These are phyloP conservation scores for Raffaelea deltoideospora DNA, from an alignment of 2,329 filamentous ascomycete genomes.

Conservation along the genomic window DNA sequence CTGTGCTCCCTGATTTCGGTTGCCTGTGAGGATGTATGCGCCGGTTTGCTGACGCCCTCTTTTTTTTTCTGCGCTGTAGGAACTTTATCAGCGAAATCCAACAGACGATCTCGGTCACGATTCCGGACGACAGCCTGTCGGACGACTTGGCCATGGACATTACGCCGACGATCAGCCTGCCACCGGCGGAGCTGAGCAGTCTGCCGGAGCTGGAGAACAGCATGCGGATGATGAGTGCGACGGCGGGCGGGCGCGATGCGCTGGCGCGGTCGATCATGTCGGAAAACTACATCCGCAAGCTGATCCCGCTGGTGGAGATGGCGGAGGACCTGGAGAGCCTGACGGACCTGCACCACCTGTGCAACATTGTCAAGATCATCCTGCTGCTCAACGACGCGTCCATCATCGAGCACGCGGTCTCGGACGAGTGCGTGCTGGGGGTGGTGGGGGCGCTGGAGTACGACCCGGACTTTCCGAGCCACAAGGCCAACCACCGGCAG, in stretches of 20 bases:
- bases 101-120: slow-evolving; percentile 40
- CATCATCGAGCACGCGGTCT: slow-evolving; percentile 88
- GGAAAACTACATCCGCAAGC: slow-evolving; percentile 74
- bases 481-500: slow-evolving; percentile 93
- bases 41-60: too few relatives aligned
- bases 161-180: slow-evolving; percentile 55
- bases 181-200: slow-evolving; percentile 65
- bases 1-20: too few relatives aligned
- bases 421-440: slow-evolving; percentile 75
- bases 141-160: slow-evolving; percentile 73
- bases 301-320: slow-evolving; percentile 72
- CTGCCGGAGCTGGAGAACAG: slow-evolving; percentile 71
- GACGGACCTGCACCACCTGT: slow-evolving; percentile 73
- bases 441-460: slow-evolving; percentile 95
- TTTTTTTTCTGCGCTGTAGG: slow-evolving; percentile 30
- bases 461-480: slow-evolving; percentile 91
- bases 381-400: slow-evolving; percentile 88
- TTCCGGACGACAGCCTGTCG: slow-evolving; percentile 66
- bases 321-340: slow-evolving; percentile 87
- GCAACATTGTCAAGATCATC: slow-evolving; percentile 95
- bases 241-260: slow-evolving; percentile 64
- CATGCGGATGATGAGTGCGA: slow-evolving; percentile 65
- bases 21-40: too few relatives aligned
- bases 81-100: slow-evolving; percentile 84
- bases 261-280: slow-evolving; percentile 74